Evolutionary conservation across 2,329 filamentous ascomycete genomes (phyloP).

Genomic region (Colletotrichum sp.): DNA sequence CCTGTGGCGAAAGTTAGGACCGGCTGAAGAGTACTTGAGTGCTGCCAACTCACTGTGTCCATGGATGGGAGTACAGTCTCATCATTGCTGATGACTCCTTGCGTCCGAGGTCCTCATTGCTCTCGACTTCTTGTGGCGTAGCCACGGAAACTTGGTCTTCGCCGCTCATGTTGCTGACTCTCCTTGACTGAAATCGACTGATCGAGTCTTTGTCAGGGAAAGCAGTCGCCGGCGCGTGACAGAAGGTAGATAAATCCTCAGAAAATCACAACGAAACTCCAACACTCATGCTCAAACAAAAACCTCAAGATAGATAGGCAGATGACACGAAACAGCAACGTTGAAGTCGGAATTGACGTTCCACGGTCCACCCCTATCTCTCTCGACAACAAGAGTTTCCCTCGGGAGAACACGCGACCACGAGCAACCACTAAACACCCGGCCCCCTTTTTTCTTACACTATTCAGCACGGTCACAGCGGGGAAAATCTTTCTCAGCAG

Average conservation of each 20-base stretch:
- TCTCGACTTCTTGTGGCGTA: background rate
- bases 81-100: conserved; percentile 22
- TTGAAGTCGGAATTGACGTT: background rate
- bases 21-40: no score
- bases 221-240: background rate
- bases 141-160: background rate
- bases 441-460: background rate
- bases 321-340: background rate
- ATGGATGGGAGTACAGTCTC: conserved; percentile 44
- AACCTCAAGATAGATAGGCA: background rate
- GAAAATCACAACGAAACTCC: background rate
- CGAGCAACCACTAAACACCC: no score
- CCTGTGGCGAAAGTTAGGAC: background rate
- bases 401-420: background rate
- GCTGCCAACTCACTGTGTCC: conserved; percentile 39
- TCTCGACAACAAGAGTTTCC: background rate
- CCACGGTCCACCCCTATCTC: background rate
- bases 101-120: background rate
- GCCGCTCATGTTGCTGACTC: background rate
- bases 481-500: background rate
- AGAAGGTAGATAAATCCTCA: background rate
- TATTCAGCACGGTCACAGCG: conserved; percentile 1
- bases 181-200: background rate
- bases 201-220: background rate
- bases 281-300: background rate